Evolutionary conservation across 345 rosid genomes (phyloP), one percentile per base, ranked within the genome.

Genomic region (Fremontodendron californicum): DNA sequence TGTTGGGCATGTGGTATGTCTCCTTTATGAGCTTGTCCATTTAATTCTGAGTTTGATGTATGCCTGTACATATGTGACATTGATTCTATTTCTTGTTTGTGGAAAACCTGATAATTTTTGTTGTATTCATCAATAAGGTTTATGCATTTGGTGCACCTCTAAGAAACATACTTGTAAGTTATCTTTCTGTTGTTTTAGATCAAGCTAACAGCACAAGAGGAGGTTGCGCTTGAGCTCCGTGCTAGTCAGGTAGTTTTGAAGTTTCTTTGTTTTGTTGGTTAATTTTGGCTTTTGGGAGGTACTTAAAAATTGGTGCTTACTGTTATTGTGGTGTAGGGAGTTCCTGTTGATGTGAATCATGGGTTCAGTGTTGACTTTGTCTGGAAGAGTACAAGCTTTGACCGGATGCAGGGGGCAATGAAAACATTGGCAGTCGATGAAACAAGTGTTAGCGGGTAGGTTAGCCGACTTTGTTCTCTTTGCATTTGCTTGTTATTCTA

Each of bases 311-410:
- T 79, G n/a, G 42, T 73, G 51, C 42, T n/a, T n/a, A n/a, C n/a
- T n/a, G n/a, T 77, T 79, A 29, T 39, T 79, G 21, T 79, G 19
- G 65, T 81, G 67, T 82, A 96, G 99, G 98, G 98, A 31, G 98
- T 89, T 82, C 99, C 99, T 71, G 90, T 90, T 76, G 99, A 96
- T 74, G 84, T 94, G 78, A 92, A 83, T 84, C 99, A 96, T 82
- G 98, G 98, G 51, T 89, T 92, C 52, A 92, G 97, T 85, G 99
- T 96, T 81, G 99, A 96, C 84, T 96, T 96, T 87, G 99, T 96
- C 37, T 94, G 99, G 99, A 94, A 96, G 87, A 96, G 99, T 82
- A 96, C 99, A 45, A 96, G 99, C 82, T 96, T 96, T 86, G 99
- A 96, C 82, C 86, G 99, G 77, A 92, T 92, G 98, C 99, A 96